Base-by-base conservation (phyloP, 176 grass and related monocot species). In the Paspalum vaginatum region DNA sequence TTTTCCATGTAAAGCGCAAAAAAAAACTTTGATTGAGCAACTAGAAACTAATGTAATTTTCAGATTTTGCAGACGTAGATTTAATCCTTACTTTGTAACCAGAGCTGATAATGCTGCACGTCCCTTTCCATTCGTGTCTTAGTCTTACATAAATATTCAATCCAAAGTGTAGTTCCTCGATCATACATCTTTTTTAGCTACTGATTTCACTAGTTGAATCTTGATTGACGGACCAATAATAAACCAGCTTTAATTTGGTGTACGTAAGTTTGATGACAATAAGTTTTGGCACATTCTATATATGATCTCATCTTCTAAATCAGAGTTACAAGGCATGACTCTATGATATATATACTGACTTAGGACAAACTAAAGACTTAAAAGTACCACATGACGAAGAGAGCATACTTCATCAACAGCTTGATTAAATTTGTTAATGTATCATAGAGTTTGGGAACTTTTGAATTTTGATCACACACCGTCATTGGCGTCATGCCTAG, bases 401-500 rank as follows among this genome's bases (percentile, higher is more conserved):
- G 32, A 32, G 32, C 3, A 32, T 32, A 32, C 71, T 21, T 67
- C 20, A 61, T 17, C 21, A 27, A 38, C 0, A 54, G 17, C 16
- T 24, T 52, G 17, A 52, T 78, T 11, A 11, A 39, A 32, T 85
- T 77, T 79, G 37, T 43, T 85, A 79, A 38, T 47, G 5, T 55
- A 72, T 56, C 67, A 0, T 58, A 9, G 24, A 48, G 39, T 64
- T 38, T 63, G 10, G 24, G 4, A 78, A 42, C 45, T 52, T 61
- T 78, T 62, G 56, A 79, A 64, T 32, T 32, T 32, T 32, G 32
- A 32, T 32, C 32, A 32, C 57, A 61, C 41, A 17, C 83, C 75
- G 75, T 79, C 83, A 48, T 47, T 74, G 59, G 22, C 56, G 67
- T 73, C 84, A 65, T 79, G 40, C 26, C 53, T 56, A 20, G 39